Evolutionary conservation across 192 early-diverging fungal genomes (phyloP), one percentile per base, ranked within the genome.

Genomic region (Chytriomyces sp.): DNA sequence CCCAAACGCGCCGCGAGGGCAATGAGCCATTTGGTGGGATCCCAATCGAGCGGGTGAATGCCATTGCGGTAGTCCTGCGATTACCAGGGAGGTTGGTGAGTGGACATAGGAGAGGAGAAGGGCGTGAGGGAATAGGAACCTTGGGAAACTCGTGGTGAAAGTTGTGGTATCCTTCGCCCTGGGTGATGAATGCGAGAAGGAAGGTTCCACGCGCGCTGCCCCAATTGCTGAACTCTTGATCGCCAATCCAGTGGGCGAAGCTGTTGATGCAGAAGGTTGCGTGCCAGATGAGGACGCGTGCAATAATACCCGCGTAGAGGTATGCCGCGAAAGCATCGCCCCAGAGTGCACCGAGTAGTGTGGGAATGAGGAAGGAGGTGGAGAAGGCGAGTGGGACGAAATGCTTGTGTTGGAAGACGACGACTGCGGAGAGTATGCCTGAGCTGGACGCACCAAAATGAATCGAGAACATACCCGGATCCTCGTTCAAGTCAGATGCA

Each of bases 101-200:
- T 28, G 19, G 26, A 54, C n/a, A n/a, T n/a, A n/a, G n/a, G n/a
- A n/a, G n/a, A 28, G 17, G 19, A 26, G 12, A 39, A n/a, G 8
- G 39, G 17, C 12, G 7, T n/a, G 28, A 17, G 33, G 19, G 8
- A 10, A 7, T 17, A 44, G 28, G 44, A 55, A 10, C 17, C 55
- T 34, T 33, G 17, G 31, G 26, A n/a, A 26, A 59, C 31, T 19
- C 28, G 25, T 38, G n/a, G 31, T 62, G 38, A 55, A 75, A 82
- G 71, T 82, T 82, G 73, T 82, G 81, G 69, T 81, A 73, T n/a
- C 81, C 81, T 70, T 82, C 81, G 17, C 81, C 81, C 31, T 75
- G 31, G 19, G 81, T 82, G 25, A 78, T 25, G 4, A 82, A 25
- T 10, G 79, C 79, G 22, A 80, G 60, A 17, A 81, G 52, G 19